These are phyloP conservation scores for Oidiodendron maius DNA, from an alignment of 495 filamentous ascomycete species.

Conservation along the genomic window DNA sequence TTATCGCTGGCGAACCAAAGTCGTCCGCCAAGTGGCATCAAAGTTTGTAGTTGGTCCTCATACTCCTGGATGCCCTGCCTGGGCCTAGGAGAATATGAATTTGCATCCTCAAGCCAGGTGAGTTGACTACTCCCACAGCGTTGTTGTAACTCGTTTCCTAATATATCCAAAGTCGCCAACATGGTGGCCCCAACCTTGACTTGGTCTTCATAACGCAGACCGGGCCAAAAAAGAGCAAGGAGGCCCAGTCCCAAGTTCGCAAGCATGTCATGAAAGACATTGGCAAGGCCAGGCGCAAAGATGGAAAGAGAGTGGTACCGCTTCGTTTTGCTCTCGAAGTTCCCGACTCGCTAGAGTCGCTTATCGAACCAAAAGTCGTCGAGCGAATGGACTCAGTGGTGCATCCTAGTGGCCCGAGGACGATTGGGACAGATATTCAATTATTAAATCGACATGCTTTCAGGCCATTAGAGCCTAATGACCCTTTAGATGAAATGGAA, in stretches of 20 bases:
- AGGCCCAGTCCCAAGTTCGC: conserved; percentile 20
- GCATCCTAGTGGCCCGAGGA: no score
- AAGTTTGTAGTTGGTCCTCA: no score
- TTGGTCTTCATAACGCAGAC: conserved; percentile 7
- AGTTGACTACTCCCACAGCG: no score
- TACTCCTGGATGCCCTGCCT: no score
- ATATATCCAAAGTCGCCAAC: no score
- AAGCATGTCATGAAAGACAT: conserved; percentile 35
- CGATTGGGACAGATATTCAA: not conserved
- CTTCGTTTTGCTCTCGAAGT: not conserved
- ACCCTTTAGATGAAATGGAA: no score
- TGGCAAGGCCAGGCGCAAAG: conserved; percentile 25
- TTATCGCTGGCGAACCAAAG: no score
- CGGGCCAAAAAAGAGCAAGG: conserved; percentile 6
- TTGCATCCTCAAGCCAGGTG: no score
- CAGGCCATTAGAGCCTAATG: not conserved
- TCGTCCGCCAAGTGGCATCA: no score
- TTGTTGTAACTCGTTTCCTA: no score
- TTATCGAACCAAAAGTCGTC: not conserved
- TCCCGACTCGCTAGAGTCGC: not conserved
- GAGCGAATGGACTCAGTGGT: not conserved
- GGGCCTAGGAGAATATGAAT: no score
- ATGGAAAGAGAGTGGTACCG: not conserved
- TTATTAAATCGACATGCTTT: not conserved
- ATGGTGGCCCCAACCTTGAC: no score